Evolutionary conservation across 2,329 filamentous ascomycete species (phyloP).

Genomic region (Trichoderma sp.): DNA sequence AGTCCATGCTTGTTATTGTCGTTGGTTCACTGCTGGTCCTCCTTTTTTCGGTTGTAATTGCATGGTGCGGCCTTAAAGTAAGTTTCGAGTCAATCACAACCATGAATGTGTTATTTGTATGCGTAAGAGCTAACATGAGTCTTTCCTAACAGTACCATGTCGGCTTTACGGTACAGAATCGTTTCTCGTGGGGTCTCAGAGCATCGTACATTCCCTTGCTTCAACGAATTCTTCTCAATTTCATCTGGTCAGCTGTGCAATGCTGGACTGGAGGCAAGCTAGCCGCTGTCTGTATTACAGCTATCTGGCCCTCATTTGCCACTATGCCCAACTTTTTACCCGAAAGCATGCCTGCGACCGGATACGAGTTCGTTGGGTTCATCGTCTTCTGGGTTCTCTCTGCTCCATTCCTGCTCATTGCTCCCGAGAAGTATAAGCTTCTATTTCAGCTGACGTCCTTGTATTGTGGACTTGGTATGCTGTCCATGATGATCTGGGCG

Average conservation of each 20-base stretch:
- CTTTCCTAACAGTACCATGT: not conserved
- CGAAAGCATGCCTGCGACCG: not conserved
- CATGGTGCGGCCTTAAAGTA: not conserved
- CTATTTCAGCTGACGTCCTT: not conserved
- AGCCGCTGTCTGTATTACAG: not conserved
- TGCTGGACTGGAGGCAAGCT: not conserved
- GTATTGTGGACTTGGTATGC: not conserved
- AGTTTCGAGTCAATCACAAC: not conserved
- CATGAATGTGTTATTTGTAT: not conserved
- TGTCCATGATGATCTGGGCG: not conserved
- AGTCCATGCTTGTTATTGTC: not conserved
- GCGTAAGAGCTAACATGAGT: not conserved
- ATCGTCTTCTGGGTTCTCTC: not conserved
- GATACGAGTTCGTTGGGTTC: not conserved
- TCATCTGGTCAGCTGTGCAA: not conserved
- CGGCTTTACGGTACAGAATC: not conserved
- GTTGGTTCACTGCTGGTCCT: not conserved
- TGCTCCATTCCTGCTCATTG: not conserved
- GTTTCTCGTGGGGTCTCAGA: not conserved
- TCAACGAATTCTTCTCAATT: not conserved
- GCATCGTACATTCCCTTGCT: not conserved
- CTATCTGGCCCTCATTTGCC: not conserved
- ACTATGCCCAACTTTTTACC: not conserved
- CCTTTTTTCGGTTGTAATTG: not conserved
- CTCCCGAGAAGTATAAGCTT: not conserved